Evolutionary conservation across 1,139 yeast species (phyloP).

Genomic region (Kodamaea ohmeri): DNA sequence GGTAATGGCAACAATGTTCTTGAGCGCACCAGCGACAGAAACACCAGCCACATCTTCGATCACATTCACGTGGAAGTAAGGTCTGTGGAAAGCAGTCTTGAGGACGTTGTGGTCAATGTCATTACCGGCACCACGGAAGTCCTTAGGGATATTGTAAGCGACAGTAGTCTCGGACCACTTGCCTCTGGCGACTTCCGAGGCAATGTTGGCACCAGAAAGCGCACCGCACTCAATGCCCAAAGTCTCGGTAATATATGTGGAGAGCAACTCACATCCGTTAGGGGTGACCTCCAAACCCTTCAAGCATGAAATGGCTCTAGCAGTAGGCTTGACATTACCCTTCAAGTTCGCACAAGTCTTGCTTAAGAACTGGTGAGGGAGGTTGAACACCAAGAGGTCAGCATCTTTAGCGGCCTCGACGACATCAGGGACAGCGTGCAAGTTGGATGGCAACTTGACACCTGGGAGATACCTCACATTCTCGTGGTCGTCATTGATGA

Average conservation of each 20-base stretch:
- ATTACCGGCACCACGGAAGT: conserved; percentile 40
- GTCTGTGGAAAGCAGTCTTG: conserved; percentile 46
- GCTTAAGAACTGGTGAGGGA: conserved; percentile 49
- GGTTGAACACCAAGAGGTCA: conserved; percentile 45
- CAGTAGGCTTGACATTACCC: conserved; percentile 38
- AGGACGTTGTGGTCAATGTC: conserved; percentile 43
- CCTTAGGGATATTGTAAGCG: conserved; percentile 41
- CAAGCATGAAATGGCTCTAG: conserved; percentile 47
- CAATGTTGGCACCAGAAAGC: conserved; percentile 49
- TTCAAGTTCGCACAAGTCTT: conserved; percentile 36
- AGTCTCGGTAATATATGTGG: conserved; percentile 42
- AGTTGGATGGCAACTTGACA: conserved; percentile 42
- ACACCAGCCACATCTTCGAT: conserved; percentile 50
- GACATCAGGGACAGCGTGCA: conserved; percentile 40
- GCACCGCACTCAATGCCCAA: conserved; percentile 48
- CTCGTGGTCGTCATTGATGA: conserved; percentile 44
- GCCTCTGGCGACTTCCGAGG: conserved; percentile 47
- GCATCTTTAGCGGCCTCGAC: conserved; percentile 41
- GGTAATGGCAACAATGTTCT: conserved; percentile 47
- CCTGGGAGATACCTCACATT: conserved; percentile 48
- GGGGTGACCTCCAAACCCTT: conserved; percentile 49
- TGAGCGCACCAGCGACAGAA: conserved; percentile 50
- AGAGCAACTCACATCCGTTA: conserved; percentile 44
- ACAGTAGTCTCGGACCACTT: conserved; percentile 53
- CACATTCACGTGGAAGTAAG: conserved; percentile 48